These are phyloP conservation scores for Populus ilicifolia DNA, from an alignment of 345 rosid species.

Conservation along the genomic window DNA sequence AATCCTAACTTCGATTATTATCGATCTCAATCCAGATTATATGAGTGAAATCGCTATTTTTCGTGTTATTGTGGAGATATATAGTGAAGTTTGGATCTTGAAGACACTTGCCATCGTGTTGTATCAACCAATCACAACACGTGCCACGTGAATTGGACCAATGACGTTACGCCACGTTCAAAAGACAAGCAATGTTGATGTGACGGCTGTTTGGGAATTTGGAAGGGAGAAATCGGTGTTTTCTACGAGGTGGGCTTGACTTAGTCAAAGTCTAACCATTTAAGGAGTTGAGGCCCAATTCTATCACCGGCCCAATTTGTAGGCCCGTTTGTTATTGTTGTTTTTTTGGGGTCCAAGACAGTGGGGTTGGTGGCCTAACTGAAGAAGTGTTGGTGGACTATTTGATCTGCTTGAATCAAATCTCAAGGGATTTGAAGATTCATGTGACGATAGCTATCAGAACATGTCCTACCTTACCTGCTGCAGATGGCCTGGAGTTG, in stretches of 20 bases:
- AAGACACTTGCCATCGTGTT: conserved; percentile 11
- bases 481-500: too few relatives aligned
- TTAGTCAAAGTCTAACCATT: neutral
- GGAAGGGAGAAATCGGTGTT: neutral
- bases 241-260: conserved; percentile 15
- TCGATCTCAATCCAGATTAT: neutral
- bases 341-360: neutral
- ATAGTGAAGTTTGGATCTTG: conserved; percentile 23
- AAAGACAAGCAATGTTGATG: neutral
- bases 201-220: neutral
- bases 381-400: too few relatives aligned
- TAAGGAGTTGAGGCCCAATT: neutral
- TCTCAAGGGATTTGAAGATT: too few relatives aligned
- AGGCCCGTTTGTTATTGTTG: neutral
- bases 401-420: too few relatives aligned
- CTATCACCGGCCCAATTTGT: fast-evolving
- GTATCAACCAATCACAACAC: conserved; percentile 34
- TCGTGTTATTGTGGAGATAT: neutral
- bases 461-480: too few relatives aligned
- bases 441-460: too few relatives aligned
- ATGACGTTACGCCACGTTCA: conserved; percentile 21
- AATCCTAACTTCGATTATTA: conserved; percentile 10
- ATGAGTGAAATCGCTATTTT: neutral
- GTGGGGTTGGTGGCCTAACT: neutral
- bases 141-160: conserved; percentile 31